Conservation (phyloP, 345 rosid species). For the Carallia pectinifolia region DNA sequence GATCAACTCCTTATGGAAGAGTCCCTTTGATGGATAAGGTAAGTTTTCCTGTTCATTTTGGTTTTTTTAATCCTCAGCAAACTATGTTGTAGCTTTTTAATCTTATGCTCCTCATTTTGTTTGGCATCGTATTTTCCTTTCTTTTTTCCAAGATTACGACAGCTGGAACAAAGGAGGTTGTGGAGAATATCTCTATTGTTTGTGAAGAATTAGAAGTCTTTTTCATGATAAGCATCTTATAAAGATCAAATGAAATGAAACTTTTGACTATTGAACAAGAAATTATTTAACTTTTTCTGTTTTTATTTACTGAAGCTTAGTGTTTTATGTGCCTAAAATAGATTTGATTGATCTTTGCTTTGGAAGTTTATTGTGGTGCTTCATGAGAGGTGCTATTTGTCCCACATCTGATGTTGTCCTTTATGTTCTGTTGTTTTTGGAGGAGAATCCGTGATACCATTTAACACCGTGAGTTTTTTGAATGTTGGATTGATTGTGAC, state of each 20-base stretch:
- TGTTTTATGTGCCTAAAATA: conserved; percentile 2
- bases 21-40: conserved; percentile 68
- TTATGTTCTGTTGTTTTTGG: conserved; percentile 11
- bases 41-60: neutral
- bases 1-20: conserved; percentile 53
- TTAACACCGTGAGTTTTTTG: conserved; percentile 6
- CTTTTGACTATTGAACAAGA: conserved; percentile 33
- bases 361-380: conserved; percentile 8
- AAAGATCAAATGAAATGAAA: conserved; percentile 31
- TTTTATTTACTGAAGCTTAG: neutral
- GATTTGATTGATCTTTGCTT: conserved; percentile 15
- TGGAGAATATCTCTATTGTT: conserved; percentile 15
- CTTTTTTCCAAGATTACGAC: conserved; percentile 5
- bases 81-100: conserved; percentile 1
- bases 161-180: conserved; percentile 6
- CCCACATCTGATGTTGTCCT: conserved; percentile 10
- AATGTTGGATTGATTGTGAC: conserved; percentile 12
- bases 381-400: conserved; percentile 20
- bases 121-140: neutral
- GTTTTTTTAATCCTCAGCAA: neutral
- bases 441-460: conserved; percentile 17
- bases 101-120: neutral
- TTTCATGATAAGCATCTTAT: conserved; percentile 38
- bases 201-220: conserved; percentile 25
- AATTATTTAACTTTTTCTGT: conserved; percentile 7